A percentile compares a stretch with the other conserved stretches of the same genome.
Conservation (phyloP, 169 alveolate genomes). For the Toxoplasma gondii region DNA sequence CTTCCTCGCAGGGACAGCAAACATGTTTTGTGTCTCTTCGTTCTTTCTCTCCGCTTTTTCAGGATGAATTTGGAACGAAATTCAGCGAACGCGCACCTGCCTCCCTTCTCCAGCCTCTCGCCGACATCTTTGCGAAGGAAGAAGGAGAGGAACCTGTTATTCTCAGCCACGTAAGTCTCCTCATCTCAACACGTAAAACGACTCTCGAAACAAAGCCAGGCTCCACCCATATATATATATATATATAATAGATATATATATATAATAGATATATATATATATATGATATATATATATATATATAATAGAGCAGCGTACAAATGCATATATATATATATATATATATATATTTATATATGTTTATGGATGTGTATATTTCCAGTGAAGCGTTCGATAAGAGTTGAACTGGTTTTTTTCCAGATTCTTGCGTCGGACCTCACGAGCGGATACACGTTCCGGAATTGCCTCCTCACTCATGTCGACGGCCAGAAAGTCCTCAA, state of each 20-base stretch:
- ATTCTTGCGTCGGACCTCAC: conserved; percentile 70
- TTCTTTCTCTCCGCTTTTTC: not conserved
- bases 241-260: too few species aligned
- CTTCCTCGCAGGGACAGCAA: too few species aligned
- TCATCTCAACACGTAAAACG: too few species aligned
- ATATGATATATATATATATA: too few species aligned
- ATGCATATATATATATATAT: too few species aligned
- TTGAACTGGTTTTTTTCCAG: not conserved
- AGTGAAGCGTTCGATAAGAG: too few species aligned
- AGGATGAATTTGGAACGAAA: conserved; percentile 69
- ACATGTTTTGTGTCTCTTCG: not conserved
- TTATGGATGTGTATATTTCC: too few species aligned
- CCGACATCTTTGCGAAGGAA: conserved; percentile 59
- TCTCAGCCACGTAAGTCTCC: conserved; percentile 53
- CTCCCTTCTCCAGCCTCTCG: conserved; percentile 66
- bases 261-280: too few species aligned
- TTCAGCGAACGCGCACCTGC: conserved; percentile 65
- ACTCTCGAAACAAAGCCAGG: not conserved
- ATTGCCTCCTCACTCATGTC: conserved; percentile 54
- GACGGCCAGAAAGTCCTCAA: conserved; percentile 61
- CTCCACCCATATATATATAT: too few species aligned
- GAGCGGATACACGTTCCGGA: conserved; percentile 60
- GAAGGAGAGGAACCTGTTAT: conserved; percentile 67
- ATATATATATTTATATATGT: not conserved
- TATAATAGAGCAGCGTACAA: too few species aligned